Conservation (phyloP, 2,329 filamentous ascomycete genomes). For the Ceratocystis variospora region DNA sequence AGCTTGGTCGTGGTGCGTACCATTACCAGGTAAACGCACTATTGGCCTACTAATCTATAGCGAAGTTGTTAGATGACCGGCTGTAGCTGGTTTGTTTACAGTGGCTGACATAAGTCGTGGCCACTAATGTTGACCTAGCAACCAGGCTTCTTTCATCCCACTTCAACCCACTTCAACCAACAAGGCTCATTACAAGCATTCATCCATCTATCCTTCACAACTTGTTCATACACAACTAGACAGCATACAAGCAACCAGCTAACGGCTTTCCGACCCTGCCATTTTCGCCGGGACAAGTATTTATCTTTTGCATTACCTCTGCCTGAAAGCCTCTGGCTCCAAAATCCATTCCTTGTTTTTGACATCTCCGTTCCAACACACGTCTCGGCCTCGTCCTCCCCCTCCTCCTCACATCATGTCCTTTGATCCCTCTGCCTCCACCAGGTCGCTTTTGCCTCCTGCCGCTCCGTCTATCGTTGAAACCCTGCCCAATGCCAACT, state of each 20-base stretch:
- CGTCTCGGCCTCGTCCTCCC: conserved; percentile 27
- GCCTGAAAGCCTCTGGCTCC: background rate
- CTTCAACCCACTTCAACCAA: background rate
- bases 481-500: conserved; percentile 76
- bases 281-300: background rate
- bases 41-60: no score
- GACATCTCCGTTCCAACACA: background rate
- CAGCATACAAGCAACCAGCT: background rate
- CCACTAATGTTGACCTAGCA: conserved; percentile 7
- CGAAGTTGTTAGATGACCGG: background rate
- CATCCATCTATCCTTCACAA: background rate
- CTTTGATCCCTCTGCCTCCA: conserved; percentile 58
- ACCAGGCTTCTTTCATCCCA: background rate
- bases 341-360: background rate
- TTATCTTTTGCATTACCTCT: no score
- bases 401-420: conserved; percentile 31
- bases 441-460: conserved; percentile 45
- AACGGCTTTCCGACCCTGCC: background rate
- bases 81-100: background rate
- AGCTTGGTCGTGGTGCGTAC: background rate
- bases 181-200: background rate
- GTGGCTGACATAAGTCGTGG: conserved; percentile 6
- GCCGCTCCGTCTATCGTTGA: conserved; percentile 57
- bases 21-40: no score
- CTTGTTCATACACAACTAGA: background rate